These are phyloP conservation scores for Scleroderma citrinum DNA, from an alignment of 768 basidiomycete genomes.

Conservation along the genomic window DNA sequence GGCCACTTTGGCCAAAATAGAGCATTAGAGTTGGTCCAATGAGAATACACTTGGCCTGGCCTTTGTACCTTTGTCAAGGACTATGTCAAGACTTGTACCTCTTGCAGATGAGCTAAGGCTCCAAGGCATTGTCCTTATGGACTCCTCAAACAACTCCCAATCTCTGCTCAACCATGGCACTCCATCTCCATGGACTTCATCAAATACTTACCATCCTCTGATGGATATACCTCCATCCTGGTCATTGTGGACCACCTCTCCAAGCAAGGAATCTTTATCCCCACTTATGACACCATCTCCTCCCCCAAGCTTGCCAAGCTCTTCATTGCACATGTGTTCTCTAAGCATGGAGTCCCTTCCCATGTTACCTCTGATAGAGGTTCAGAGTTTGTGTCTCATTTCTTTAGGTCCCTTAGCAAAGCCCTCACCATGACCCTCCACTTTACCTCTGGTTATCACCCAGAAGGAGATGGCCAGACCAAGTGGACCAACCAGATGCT, in stretches of 20 bases:
- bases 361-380: conserved; percentile 20
- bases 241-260: background rate
- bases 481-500: conserved; percentile 10
- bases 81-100: conserved; percentile 29
- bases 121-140: conserved; percentile 34
- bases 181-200: conserved; percentile 31
- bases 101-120: conserved; percentile 27
- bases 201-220: conserved; percentile 27
- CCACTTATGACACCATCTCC: conserved; percentile 6
- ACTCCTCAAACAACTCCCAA: conserved; percentile 19
- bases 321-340: conserved; percentile 12
- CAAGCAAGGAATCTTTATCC: conserved; percentile 10
- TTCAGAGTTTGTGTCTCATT: conserved; percentile 31
- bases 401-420: conserved; percentile 22
- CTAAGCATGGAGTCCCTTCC: conserved; percentile 16
- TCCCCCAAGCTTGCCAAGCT: conserved; percentile 6
- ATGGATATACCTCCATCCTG: conserved; percentile 27
- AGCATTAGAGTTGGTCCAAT: background rate
- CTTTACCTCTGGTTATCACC: conserved; percentile 15
- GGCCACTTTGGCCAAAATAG: background rate
- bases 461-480: conserved; percentile 12
- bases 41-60: background rate
- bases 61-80: background rate
- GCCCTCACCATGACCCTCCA: conserved; percentile 20
- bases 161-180: conserved; percentile 12